Conservation (phyloP, 2,329 filamentous ascomycete species). For the Colletotrichum kahawae region DNA sequence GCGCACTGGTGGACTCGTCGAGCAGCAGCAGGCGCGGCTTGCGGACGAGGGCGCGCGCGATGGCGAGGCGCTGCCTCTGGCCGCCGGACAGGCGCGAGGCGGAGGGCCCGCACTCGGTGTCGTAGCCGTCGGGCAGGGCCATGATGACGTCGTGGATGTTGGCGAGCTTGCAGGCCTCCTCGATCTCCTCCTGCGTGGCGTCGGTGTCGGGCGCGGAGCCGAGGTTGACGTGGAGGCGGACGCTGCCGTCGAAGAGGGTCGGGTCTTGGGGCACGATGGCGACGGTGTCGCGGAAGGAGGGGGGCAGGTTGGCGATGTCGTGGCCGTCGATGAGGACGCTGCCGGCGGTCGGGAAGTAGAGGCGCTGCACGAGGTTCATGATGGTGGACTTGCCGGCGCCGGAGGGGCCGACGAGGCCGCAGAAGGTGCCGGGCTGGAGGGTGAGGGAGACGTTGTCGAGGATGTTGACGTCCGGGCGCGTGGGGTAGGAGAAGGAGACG, state of each 20-base stretch:
- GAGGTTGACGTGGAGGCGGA: slow-evolving; percentile 61
- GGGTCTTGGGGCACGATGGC: slow-evolving; percentile 64
- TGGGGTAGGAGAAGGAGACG: slow-evolving; percentile 66
- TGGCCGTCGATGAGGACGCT: slow-evolving; percentile 55
- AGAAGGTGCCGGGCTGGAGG: slow-evolving; percentile 42
- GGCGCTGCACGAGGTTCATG: slow-evolving; percentile 53
- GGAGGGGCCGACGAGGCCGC: slow-evolving; percentile 48
- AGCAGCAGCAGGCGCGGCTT: slow-evolving; percentile 76
- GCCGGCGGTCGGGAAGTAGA: slow-evolving; percentile 57
- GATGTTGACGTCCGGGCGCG: slow-evolving; percentile 58
- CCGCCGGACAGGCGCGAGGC: slow-evolving; percentile 79
- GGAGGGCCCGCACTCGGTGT: slow-evolving; percentile 72
- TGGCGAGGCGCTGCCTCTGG: slow-evolving; percentile 78
- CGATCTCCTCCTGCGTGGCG: slow-evolving; percentile 64
- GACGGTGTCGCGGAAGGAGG: slow-evolving; percentile 55
- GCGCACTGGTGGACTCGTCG: slow-evolving; percentile 81
- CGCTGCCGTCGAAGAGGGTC: slow-evolving; percentile 61
- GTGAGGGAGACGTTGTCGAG: slow-evolving; percentile 42
- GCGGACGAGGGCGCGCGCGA: slow-evolving; percentile 77
- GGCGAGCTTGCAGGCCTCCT: slow-evolving; percentile 69
- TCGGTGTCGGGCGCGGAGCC: slow-evolving; percentile 59
- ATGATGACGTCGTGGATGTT: slow-evolving; percentile 74
- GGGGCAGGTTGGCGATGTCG: slow-evolving; percentile 40
- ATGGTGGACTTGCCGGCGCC: slow-evolving; percentile 54
- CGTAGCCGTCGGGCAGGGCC: slow-evolving; percentile 67